A percentile compares a stretch with the other conserved stretches of the same genome.
Evolutionary conservation across 768 basidiomycete species (phyloP).

Genomic region (Suillus ampliporus): DNA sequence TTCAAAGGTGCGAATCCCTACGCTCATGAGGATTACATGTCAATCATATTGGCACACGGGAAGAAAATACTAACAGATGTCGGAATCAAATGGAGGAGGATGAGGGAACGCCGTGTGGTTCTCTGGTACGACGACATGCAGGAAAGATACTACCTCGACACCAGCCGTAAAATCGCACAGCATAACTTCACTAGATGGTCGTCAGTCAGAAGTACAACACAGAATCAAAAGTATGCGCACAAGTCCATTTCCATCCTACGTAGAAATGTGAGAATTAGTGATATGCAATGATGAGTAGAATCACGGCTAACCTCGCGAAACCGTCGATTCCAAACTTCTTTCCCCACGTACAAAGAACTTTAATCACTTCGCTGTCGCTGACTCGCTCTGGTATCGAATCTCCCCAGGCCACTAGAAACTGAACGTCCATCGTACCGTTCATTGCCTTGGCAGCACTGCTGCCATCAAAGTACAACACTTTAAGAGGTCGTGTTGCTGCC

Average conservation of each 20-base stretch:
- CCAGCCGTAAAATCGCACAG: constrained; percentile 40
- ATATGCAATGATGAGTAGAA: neutral
- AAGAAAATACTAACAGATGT: neutral
- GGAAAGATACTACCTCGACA: constrained; percentile 29
- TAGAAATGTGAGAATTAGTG: neutral
- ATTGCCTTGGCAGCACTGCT: constrained; percentile 37
- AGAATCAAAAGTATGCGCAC: constrained; percentile 20
- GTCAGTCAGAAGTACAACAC: neutral
- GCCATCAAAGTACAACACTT: constrained; percentile 40
- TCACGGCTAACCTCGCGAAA: constrained; percentile 30
- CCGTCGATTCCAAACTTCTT: constrained; percentile 37
- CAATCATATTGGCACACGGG: neutral
- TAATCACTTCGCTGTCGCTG: constrained; percentile 34
- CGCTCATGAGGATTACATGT: neutral
- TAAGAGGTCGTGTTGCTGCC: constrained; percentile 31
- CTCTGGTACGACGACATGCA: constrained; percentile 29
- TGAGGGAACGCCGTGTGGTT: neutral
- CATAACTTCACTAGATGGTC: constrained; percentile 40
- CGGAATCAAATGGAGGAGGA: neutral
- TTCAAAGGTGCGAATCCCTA: constrained; percentile 14
- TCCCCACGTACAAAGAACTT: constrained; percentile 40
- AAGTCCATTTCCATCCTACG: constrained; percentile 39
- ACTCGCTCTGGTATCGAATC: constrained; percentile 20
- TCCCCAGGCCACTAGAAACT: constrained; percentile 43
- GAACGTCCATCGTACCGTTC: constrained; percentile 38